Evolutionary conservation across 352 stramenopile genomes (phyloP).

Genomic region (Lagenidium giganteum): DNA sequence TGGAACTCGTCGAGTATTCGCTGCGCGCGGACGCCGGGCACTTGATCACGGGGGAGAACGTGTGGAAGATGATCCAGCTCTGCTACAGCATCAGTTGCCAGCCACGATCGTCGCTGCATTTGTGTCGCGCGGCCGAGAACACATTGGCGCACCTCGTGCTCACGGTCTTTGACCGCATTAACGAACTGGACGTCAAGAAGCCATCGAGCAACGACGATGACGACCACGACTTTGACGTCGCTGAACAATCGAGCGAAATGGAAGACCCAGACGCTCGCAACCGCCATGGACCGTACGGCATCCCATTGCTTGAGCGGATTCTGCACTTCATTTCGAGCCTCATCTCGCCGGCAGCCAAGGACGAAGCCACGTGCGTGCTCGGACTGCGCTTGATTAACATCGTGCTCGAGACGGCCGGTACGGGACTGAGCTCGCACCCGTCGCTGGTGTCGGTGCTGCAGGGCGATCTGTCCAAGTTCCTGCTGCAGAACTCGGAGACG

Average conservation of each 20-base stretch:
- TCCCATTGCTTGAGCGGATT: constrained; percentile 86
- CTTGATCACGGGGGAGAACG: constrained; percentile 86
- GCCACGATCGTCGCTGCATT: constrained; percentile 73
- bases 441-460: constrained; percentile 80
- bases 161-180: constrained; percentile 90
- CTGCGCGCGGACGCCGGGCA: constrained; percentile 86
- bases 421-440: constrained; percentile 59
- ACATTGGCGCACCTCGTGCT: constrained; percentile 95
- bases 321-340: constrained; percentile 88
- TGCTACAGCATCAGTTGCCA: constrained; percentile 93
- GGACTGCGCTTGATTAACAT: constrained; percentile 95
- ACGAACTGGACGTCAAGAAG: constrained; percentile 54
- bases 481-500: constrained; percentile 93
- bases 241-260: too few species aligned
- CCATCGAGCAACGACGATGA: constrained; percentile 39
- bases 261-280: constrained; percentile 12
- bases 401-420: constrained; percentile 90
- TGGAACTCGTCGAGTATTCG: constrained; percentile 93
- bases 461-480: constrained; percentile 94
- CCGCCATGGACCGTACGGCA: constrained; percentile 60
- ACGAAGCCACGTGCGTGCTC: constrained; percentile 80
- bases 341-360: constrained; percentile 88
- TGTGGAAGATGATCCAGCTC: constrained; percentile 93
- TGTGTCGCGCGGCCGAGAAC: constrained; percentile 91
- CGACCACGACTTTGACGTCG: neutral